Conservation (phyloP, 1,284 basidiomycete species). For the Moniliophthora roreri region DNA sequence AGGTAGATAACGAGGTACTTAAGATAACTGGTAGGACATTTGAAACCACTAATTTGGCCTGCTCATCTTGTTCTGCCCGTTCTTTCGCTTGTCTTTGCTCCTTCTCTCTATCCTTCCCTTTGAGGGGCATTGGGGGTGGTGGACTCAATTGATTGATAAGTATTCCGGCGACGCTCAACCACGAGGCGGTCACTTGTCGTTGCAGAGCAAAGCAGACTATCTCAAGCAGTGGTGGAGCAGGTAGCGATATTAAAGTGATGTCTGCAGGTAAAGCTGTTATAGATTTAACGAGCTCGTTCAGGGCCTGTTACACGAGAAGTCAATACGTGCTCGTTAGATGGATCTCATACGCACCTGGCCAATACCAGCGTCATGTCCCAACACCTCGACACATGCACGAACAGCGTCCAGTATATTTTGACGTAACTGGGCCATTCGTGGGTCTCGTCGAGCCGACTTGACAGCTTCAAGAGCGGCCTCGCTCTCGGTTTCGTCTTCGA, state of each 20-base stretch:
- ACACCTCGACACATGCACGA: slow-evolving; percentile 61
- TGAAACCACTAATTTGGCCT: slow-evolving; percentile 47
- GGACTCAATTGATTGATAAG: slow-evolving; percentile 80
- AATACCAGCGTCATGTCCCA: slow-evolving; percentile 76
- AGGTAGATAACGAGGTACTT: slow-evolving; percentile 54
- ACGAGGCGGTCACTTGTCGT: slow-evolving; percentile 74
- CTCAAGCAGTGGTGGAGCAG: slow-evolving; percentile 75
- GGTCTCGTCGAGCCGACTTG: slow-evolving; percentile 61
- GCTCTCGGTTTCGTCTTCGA: slow-evolving; percentile 55
- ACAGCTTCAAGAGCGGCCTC: slow-evolving; percentile 54
- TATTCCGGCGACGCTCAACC: slow-evolving; percentile 80
- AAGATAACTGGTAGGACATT: slow-evolving; percentile 60
- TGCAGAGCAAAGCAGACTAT: slow-evolving; percentile 77
- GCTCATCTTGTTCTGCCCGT: slow-evolving; percentile 30
- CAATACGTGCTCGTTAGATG: neutral
- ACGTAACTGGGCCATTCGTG: slow-evolving; percentile 61
- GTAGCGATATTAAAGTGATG: slow-evolving; percentile 75
- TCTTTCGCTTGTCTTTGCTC: slow-evolving; percentile 34
- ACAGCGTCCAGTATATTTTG: slow-evolving; percentile 63
- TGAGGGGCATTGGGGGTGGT: slow-evolving; percentile 49
- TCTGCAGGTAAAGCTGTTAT: slow-evolving; percentile 75
- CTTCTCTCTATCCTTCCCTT: slow-evolving; percentile 29
- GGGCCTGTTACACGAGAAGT: slow-evolving; percentile 42
- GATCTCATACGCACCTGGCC: slow-evolving; percentile 58
- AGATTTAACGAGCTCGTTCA: slow-evolving; percentile 80